Percentiles rank a stretch among this genome's conserved stretches.
phyloP scores from a whole-genome alignment of 1,284 basidiomycete species.

The Trichosporon faecale region DNA sequence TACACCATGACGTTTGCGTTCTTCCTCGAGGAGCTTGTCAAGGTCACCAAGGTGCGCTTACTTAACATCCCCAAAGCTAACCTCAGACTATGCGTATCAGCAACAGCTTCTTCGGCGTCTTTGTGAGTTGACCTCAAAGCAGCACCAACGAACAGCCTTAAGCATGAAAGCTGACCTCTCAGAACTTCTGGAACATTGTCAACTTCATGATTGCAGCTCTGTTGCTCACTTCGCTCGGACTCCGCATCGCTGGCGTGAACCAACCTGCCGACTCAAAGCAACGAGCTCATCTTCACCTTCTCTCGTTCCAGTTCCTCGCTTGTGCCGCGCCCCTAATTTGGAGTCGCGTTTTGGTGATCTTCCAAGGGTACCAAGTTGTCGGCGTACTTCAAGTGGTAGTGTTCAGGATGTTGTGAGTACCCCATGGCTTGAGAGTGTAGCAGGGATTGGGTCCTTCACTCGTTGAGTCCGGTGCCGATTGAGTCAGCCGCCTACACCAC shows the following conservation, averaged over 20 bases:
- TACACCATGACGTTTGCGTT: constrained; percentile 75
- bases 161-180: neutral
- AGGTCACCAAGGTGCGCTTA: constrained; percentile 59
- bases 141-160: too few relatives aligned
- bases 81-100: constrained; percentile 48
- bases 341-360: constrained; percentile 62
- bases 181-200: constrained; percentile 71
- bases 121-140: constrained; percentile 30
- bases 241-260: constrained; percentile 66
- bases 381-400: constrained; percentile 53
- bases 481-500: too few relatives aligned
- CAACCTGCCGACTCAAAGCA: constrained; percentile 51
- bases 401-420: constrained; percentile 68
- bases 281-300: constrained; percentile 57
- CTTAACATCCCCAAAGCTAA: neutral
- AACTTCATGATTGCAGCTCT: constrained; percentile 69
- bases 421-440: too few relatives aligned
- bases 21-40: constrained; percentile 58
- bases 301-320: constrained; percentile 80
- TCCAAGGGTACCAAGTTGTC: constrained; percentile 62
- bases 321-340: constrained; percentile 83
- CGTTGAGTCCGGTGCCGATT: too few relatives aligned
- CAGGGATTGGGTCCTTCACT: too few relatives aligned
- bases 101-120: constrained; percentile 32
- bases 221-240: constrained; percentile 66